Evolutionary conservation across 345 rosid species (phyloP), one percentile per base, ranked within the genome.

Genomic region (Ceriops decandra): DNA sequence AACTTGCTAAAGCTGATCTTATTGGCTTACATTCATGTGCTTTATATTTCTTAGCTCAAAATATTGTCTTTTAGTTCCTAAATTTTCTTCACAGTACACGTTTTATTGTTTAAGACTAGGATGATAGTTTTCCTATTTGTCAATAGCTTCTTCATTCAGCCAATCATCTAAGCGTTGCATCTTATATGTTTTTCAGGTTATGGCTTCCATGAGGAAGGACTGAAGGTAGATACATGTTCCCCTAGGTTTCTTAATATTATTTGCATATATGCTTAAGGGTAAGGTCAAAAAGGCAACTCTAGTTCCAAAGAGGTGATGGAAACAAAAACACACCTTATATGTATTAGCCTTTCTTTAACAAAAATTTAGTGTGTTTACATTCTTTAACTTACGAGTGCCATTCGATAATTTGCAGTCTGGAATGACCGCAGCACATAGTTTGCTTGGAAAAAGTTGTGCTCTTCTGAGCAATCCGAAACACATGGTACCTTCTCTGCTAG

Each of bases 151-250:
- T 64, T 31, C 36, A 11, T 22, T 27, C 33, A 11, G 24, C 47
- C 31, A 30, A 52, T 57, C 24, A 52, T 46, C 52, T 62, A 53
- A 49, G 9, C 59, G 52, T 62, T 61, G 70, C 67, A 7, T 52
- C 22, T 51, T 27, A 49, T 42, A 24, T 70, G 8, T 63, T 42
- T 81, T 79, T 81, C 87, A 91, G 98, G 98, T 53, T 89, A 91
- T 75, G 99, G 97, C 71, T 93, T 91, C 81, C 99, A 91, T 76
- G 97, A 93, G 81, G 97, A 93, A 59, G 95, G 96, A 70, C 76
- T 93, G 38, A 93, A 89, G 96, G 97, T 77, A 85, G 72, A 6
- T 13, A 61, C 62, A 49, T 38, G 2, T 27, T 21, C 47, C 57
- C 36, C 60, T 52, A 22, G 6, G 42, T 56, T 63, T 42, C 61